phyloP scores from a whole-genome alignment of 257 asterid genomes.

The Penstemon barbatus region DNA sequence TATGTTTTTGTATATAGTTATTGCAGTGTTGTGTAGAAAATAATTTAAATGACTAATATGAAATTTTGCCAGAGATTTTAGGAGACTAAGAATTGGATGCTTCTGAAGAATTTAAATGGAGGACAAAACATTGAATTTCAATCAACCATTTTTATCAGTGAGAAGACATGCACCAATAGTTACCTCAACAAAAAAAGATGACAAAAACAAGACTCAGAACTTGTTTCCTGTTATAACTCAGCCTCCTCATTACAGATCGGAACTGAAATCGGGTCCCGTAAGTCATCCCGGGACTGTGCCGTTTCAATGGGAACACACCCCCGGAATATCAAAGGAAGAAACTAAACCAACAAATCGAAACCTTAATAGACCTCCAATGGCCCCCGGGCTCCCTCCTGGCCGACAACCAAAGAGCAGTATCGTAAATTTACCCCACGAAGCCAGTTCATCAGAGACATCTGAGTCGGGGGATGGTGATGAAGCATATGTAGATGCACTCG shows the following conservation, averaged over 20 bases:
- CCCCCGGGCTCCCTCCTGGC: slow-evolving; percentile 19
- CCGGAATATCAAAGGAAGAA: slow-evolving; percentile 70
- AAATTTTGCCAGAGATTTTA: slow-evolving; percentile 18
- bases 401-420: slow-evolving; percentile 38
- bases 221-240: slow-evolving; percentile 31
- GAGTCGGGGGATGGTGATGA: slow-evolving; percentile 56
- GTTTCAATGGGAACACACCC: slow-evolving; percentile 75
- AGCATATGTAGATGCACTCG: slow-evolving; percentile 67
- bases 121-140: slow-evolving; percentile 62
- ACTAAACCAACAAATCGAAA: slow-evolving; percentile 19
- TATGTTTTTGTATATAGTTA: neutral
- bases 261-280: slow-evolving; percentile 77
- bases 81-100: slow-evolving; percentile 39
- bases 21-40: neutral
- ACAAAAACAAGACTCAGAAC: slow-evolving; percentile 25
- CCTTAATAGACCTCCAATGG: slow-evolving; percentile 32
- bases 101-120: slow-evolving; percentile 49
- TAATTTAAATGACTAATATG: neutral
- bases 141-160: slow-evolving; percentile 67
- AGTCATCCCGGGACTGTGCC: slow-evolving; percentile 72
- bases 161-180: slow-evolving; percentile 43
- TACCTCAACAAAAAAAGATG: slow-evolving; percentile 31
- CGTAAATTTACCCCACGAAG: slow-evolving; percentile 25
- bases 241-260: slow-evolving; percentile 58
- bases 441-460: slow-evolving; percentile 31